Evolutionary conservation across 345 rosid species (phyloP), one percentile per base, ranked within the genome.

Genomic region (Gossypium ekmanianum): DNA sequence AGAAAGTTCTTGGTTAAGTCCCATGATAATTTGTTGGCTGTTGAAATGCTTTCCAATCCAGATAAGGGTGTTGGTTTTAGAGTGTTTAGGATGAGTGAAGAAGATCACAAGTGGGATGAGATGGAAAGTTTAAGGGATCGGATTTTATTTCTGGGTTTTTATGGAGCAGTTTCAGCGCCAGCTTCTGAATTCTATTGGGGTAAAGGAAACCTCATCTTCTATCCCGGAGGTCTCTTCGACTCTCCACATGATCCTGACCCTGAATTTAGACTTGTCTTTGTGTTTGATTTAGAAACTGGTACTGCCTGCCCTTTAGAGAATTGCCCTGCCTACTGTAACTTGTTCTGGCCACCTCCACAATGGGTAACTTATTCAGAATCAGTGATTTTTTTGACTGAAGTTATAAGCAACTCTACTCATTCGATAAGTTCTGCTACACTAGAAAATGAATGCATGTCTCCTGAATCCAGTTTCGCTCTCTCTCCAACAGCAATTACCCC

Each of bases 341-440:
- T 95, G 84, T 90, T 95, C 65, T 87, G 96, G 96, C 98, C 94
- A 18, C 94, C 93, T 75, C 96, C 97, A 10, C 61, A 47, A 0
- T 91, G 97, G 98, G 77, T 89, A 61, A 72, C 82, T 80, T 81
- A 85, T 18, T 17, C 39, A 68, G 41, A 68, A 68, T 24, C 56
- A 7, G 20, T 14, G 41, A 24, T 47, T 68, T 48, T 43, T 68
- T 48, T 41, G 1, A 13, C 10, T 5, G 3, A 69, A 16, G 43
- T 24, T 68, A 8, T 13, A 13, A 68, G 56, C 57, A 68, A 47
- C 72, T 47, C 39, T 3, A 12, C 17, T 20, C 3, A 20, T 65
- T 24, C 14, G 13, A 12, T 14, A 14, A 13, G 20, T 14, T 48
- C 72, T 45, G 10, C 20, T 13, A 20, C 20, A 2, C 57, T 24